A percentile compares a stretch with the other conserved stretches of the same genome.
These are phyloP conservation scores for Paraconiothyrium sp. DNA, from an alignment of 2,329 filamentous ascomycete genomes.

Conservation along the genomic window DNA sequence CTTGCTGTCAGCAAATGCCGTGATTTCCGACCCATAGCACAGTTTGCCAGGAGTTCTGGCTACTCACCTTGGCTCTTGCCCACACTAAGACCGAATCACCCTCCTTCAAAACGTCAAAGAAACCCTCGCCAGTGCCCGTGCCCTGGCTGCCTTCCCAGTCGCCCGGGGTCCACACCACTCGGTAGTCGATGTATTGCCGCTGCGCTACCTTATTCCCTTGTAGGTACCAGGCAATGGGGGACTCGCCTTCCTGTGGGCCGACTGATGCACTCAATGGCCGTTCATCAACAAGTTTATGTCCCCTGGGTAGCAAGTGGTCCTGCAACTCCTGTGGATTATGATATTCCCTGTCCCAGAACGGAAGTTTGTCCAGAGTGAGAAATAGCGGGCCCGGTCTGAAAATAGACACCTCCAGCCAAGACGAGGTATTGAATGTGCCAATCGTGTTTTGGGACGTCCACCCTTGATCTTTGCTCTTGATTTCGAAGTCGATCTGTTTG, in stretches of 20 bases:
- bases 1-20: slow-evolving; percentile 13
- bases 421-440: slow-evolving; percentile 41
- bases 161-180: slow-evolving; percentile 31
- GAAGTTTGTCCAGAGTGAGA: neutral
- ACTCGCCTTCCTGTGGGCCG: slow-evolving; percentile 37
- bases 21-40: neutral
- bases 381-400: slow-evolving; percentile 24
- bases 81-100: slow-evolving; percentile 43
- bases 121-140: slow-evolving; percentile 37
- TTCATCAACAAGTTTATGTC: slow-evolving; percentile 24
- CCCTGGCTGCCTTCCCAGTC: slow-evolving; percentile 32
- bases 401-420: slow-evolving; percentile 46
- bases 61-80: slow-evolving; percentile 45
- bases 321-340: slow-evolving; percentile 5
- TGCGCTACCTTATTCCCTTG: slow-evolving; percentile 43
- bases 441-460: slow-evolving; percentile 40
- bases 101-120: slow-evolving; percentile 34
- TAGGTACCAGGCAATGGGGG: slow-evolving; percentile 41
- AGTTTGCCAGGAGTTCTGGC: neutral
- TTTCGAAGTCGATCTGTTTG: slow-evolving; percentile 35
- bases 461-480: slow-evolving; percentile 42
- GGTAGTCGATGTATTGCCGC: slow-evolving; percentile 20
- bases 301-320: neutral
- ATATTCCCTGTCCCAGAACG: slow-evolving; percentile 11
- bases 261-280: slow-evolving; percentile 28